Evolutionary conservation across 345 rosid species (phyloP), one percentile per base, ranked within the genome.

Genomic region (Mangifera indica): DNA sequence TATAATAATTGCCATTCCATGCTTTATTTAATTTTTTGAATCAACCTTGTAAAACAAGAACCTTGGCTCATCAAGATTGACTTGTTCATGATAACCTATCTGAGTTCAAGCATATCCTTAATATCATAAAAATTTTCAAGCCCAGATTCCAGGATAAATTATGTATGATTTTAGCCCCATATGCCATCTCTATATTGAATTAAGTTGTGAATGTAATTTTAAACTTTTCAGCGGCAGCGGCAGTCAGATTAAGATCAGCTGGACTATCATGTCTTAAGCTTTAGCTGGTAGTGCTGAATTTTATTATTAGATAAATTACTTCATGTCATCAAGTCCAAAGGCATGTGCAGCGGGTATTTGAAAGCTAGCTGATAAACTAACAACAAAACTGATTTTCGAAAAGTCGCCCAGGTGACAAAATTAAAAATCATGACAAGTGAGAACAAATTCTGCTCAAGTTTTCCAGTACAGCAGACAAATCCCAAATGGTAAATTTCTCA

Each of bases 1-100:
- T 72, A 34, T 22, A 22, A 44, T 67, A 54, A 69, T 72, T 69
- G 26, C 64, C 61, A 49, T 60, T 72, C 20, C 48, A 12, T 49
- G 51, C 68, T 54, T 49, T 18, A 54, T 34, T 32, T 25, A 53
- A 5, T 29, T 4, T 45, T 21, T n/a, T n/a, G n/a, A n/a, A n/a
- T n/a, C n/a, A n/a, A n/a, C n/a, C n/a, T n/a, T n/a, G n/a, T n/a
- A n/a, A n/a, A n/a, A n/a, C n/a, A n/a, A n/a, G n/a, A n/a, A n/a
- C n/a, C n/a, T n/a, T n/a, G n/a, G n/a, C n/a, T n/a, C n/a, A n/a
- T n/a, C n/a, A n/a, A n/a, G n/a, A n/a, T n/a, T n/a, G n/a, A n/a
- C n/a, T n/a, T n/a, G n/a, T n/a, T n/a, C n/a, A n/a, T n/a, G n/a
- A n/a, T n/a, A n/a, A n/a, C n/a, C n/a, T n/a, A n/a, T n/a, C n/a